Base-by-base conservation (phyloP, 192 early-diverging fungal species). In the Gonapodya sp. region DNA sequence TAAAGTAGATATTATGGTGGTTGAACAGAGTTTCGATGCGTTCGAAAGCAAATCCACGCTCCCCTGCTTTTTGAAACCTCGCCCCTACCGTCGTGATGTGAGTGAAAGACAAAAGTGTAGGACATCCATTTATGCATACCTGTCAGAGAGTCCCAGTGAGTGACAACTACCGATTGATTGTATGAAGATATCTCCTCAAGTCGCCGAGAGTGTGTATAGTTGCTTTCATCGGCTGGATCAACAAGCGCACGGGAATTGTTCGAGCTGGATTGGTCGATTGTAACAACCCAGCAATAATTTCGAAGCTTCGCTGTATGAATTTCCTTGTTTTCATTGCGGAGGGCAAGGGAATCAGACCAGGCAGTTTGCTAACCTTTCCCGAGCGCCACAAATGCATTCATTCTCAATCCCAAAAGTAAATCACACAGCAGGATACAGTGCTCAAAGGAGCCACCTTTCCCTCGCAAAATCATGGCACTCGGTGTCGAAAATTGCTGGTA, bases 261-360 rank as follows among this genome's bases (percentile, higher is more conserved):
- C 46, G 46, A 64, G 46, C 8, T 24, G 46, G 8, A 8, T 64
- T 64, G 46, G 18, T 82, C 81, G 16, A 87, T 81, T 1, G 86
- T 87, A 18, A 85, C 81, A n/a, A 87, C 86, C 86, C 86, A 87
- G 18, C 79, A 79, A 35, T 87, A 86, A 1, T 81, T 80, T n/a
- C 85, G 36, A 30, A 36, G 34, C 46, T 86, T 86, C 30, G 82
- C 85, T 86, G 32, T 64, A 16, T n/a, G n/a, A n/a, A n/a, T n/a
- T n/a, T n/a, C n/a, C n/a, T n/a, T n/a, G n/a, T n/a, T n/a, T n/a
- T n/a, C n/a, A n/a, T n/a, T n/a, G n/a, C n/a, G n/a, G n/a, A n/a
- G n/a, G n/a, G n/a, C n/a, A n/a, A n/a, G n/a, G n/a, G n/a, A n/a
- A n/a, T n/a, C n/a, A n/a, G n/a, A n/a, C n/a, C n/a, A n/a, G n/a